Conservation (phyloP, 208 protist species). For the Acanthamoeba comandoni region DNA sequence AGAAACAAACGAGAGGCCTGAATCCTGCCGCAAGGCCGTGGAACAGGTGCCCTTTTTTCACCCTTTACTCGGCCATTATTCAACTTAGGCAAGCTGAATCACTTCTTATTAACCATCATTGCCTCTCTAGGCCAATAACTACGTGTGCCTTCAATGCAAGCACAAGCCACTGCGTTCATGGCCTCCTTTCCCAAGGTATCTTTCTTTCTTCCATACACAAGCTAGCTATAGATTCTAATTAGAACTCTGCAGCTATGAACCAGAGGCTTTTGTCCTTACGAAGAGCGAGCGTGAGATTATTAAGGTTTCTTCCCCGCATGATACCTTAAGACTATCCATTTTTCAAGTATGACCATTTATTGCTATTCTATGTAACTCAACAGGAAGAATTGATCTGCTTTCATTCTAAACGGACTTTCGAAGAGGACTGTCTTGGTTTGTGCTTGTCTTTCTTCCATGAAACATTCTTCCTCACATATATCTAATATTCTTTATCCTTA, state of each 20-base stretch:
- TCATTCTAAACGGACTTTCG: conserved; percentile 63
- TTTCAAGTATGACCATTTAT: not conserved
- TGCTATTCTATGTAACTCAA: not conserved
- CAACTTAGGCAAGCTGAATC: no score
- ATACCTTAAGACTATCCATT: no score
- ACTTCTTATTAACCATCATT: no score
- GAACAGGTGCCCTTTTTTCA: not conserved
- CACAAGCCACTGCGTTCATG: conserved; percentile 66
- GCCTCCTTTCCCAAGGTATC: conserved; percentile 63
- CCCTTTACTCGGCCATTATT: no score
- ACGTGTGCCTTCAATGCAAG: conserved; percentile 37
- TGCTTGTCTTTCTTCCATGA: no score
- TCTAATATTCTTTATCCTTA: no score
- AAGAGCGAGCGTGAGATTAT: conserved; percentile 58
- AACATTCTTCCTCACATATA: no score
- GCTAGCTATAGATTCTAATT: no score
- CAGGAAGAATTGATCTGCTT: conserved; percentile 68
- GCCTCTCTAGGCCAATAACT: conserved; percentile 75
- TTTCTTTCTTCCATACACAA: no score
- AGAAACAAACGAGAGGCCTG: conserved; percentile 37
- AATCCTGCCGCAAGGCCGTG: conserved; percentile 66
- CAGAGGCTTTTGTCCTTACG: conserved; percentile 24
- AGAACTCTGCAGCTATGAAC: conserved; percentile 35
- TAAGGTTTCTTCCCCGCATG: conserved; percentile 6
- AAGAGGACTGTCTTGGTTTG: conserved; percentile 67